These are phyloP conservation scores for Pythium graminicola DNA, from an alignment of 352 stramenopile genomes.

Conservation along the genomic window DNA sequence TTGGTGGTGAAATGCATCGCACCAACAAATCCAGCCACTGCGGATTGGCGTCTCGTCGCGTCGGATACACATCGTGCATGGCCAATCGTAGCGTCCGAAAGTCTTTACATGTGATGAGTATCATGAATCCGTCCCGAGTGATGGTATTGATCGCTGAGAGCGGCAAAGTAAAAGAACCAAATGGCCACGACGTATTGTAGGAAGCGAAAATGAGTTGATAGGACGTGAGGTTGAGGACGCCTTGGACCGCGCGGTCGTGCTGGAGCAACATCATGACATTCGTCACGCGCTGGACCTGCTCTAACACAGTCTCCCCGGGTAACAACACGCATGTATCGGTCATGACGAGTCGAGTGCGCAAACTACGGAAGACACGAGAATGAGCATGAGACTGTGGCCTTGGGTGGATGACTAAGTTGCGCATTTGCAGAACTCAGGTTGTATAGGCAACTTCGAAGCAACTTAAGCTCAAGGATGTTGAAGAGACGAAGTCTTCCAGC, in stretches of 20 bases:
- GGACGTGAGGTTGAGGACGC: constrained; percentile 79
- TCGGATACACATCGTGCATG: constrained; percentile 82
- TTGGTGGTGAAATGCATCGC: constrained; percentile 72
- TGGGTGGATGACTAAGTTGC: too few relatives aligned
- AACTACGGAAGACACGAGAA: too few relatives aligned
- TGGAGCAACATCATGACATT: constrained; percentile 71
- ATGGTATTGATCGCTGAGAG: constrained; percentile 73
- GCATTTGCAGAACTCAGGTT: too few relatives aligned
- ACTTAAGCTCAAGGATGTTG: too few relatives aligned
- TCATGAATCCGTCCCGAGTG: constrained; percentile 72
- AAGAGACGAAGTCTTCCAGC: too few relatives aligned
- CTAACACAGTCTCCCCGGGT: constrained; percentile 55
- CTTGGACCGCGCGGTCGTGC: constrained; percentile 74
- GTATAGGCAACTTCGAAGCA: too few relatives aligned
- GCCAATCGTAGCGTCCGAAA: constrained; percentile 69
- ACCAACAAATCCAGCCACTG: constrained; percentile 75
- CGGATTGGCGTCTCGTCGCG: constrained; percentile 77
- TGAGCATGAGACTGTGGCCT: too few relatives aligned
- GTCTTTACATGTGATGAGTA: constrained; percentile 77
- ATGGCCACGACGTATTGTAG: constrained; percentile 81
- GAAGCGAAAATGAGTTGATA: constrained; percentile 79
- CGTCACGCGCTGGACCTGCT: constrained; percentile 63
- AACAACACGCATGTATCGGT: too few relatives aligned
- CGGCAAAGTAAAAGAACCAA: constrained; percentile 79
- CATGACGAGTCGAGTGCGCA: too few relatives aligned